Evolutionary conservation across 2,329 filamentous ascomycete species (phyloP).

Genomic region (Mollisia scopiformis): DNA sequence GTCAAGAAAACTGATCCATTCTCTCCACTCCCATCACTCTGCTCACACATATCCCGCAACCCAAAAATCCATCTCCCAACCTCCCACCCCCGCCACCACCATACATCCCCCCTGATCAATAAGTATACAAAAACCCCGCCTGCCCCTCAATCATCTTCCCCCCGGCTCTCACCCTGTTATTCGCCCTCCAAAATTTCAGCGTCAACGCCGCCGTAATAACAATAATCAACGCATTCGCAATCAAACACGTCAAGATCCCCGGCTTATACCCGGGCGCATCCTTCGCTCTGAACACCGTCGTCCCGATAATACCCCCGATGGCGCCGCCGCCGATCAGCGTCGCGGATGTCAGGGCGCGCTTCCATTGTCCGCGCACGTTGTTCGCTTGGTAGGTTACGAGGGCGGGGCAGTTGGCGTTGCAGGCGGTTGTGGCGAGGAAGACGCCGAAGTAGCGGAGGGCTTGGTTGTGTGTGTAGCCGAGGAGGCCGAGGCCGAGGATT

Average conservation of each 20-base stretch:
- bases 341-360: constrained; percentile 77
- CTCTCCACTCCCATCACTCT: no score
- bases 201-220: constrained; percentile 30
- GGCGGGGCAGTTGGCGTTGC: constrained; percentile 75
- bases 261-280: constrained; percentile 53
- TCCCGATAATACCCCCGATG: constrained; percentile 76
- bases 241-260: constrained; percentile 27
- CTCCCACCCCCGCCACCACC: neutral
- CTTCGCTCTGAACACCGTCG: constrained; percentile 68
- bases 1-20: no score
- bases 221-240: constrained; percentile 29
- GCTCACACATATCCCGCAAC: no score
- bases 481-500: constrained; percentile 44
- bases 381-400: constrained; percentile 79
- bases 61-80: no score
- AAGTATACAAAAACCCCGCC: constrained; percentile 37
- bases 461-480: constrained; percentile 51
- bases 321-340: constrained; percentile 77
- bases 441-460: constrained; percentile 58
- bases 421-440: constrained; percentile 49
- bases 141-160: constrained; percentile 39
- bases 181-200: constrained; percentile 35
- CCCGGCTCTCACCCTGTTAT: constrained; percentile 36
- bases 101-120: neutral
- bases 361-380: constrained; percentile 87